A percentile compares a stretch with the other conserved stretches of the same genome.
Conservation (phyloP, 129 eudicot genomes). For the Solidago caesia region DNA sequence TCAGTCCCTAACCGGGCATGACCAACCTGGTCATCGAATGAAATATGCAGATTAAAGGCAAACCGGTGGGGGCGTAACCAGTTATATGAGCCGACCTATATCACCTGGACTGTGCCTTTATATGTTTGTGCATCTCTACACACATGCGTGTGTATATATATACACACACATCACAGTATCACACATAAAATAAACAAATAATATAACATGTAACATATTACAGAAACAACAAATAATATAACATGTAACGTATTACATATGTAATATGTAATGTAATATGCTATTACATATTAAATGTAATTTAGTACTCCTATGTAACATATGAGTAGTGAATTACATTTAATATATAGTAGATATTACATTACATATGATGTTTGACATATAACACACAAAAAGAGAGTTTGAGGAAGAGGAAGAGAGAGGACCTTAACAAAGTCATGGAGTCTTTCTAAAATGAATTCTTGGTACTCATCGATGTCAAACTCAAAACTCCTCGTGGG, state of each 20-base stretch:
- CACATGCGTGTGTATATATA: not conserved
- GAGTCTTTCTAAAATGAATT: constrained; percentile 49
- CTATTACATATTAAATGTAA: not conserved
- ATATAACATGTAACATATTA: not conserved
- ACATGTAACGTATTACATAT: not conserved
- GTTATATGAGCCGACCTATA: not conserved
- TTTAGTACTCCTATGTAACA: not conserved
- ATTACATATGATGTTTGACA: not conserved
- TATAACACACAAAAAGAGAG: not conserved
- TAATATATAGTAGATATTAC: not conserved
- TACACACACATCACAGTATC: not conserved
- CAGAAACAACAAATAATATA: no score
- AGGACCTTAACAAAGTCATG: constrained; percentile 46
- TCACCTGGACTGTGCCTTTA: not conserved
- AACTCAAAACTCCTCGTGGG: constrained; percentile 47
- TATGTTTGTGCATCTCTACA: not conserved
- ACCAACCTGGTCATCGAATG: not conserved
- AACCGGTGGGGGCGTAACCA: not conserved
- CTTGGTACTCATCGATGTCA: constrained; percentile 46
- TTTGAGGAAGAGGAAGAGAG: not conserved
- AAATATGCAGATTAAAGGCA: not conserved
- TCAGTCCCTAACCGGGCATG: not conserved
- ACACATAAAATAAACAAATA: not conserved
- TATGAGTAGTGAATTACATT: not conserved
- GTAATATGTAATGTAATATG: not conserved